Evolutionary conservation across 257 asterid species (phyloP), one percentile per base, ranked within the genome.

Genomic region (Solanum clarkiae): DNA sequence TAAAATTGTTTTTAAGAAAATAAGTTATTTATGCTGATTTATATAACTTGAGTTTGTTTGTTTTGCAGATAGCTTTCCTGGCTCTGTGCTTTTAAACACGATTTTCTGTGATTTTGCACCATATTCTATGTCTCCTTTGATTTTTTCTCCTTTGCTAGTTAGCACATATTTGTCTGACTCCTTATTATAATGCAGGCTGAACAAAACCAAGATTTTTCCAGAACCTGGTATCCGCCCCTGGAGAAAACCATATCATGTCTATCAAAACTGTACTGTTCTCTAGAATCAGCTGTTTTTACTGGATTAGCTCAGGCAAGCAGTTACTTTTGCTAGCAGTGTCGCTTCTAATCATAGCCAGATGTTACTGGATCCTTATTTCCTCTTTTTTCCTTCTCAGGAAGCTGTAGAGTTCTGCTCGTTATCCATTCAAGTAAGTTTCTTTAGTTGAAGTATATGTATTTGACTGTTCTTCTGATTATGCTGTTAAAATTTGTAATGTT

Each of bases 161-260:
- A 2, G 44, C 45, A 24, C 82, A 51, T 75, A 49, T 47, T 26
- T 75, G 22, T 24, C 63, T 49, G 82, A 40, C 26, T 77, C 82
- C 63, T 24, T 77, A 51, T 77, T 77, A 15, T 51, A 51, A 8
- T 88, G 91, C 97, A 95, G 98, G 86, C 89, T 88, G 94, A 90
- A 86, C 95, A 92, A 87, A 92, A 88, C 87, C 89, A 93, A 81
- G 97, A 96, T 90, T 90, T 89, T 80, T 90, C 96, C 42, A 91
- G 80, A 84, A 92, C 96, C 54, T 97, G 98, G 98, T 97, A 94
- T 86, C 99, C 98, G 85, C 97, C 99, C 47, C 94, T 97, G 84
- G 99, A 97, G 94, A 97, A 92, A 91, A 95, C 98, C n/a, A 89
- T 97, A 87, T 91, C 98, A 49, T 95, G 99, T 86, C 90, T 97